Evolutionary conservation across 106 monocot genomes (phyloP).

Genomic region (Gastrodia elata): DNA sequence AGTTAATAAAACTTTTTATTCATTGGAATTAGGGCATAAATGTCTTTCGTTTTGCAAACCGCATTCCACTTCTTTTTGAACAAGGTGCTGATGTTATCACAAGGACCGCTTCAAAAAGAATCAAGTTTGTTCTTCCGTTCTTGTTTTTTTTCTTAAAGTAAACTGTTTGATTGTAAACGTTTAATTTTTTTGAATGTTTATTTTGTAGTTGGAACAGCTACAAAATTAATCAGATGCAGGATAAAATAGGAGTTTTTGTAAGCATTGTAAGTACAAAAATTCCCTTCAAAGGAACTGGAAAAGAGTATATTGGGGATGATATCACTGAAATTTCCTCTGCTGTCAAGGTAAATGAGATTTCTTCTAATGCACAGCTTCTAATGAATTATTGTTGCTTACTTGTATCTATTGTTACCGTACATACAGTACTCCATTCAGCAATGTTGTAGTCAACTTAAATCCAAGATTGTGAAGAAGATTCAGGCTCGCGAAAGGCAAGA

Average conservation of each 20-base stretch:
- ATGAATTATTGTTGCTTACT: not conserved
- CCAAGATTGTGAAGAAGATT: slow-evolving; percentile 93
- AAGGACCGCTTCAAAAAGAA: slow-evolving; percentile 83
- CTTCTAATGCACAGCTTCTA: not conserved
- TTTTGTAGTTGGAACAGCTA: slow-evolving; percentile 83
- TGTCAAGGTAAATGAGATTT: slow-evolving; percentile 47
- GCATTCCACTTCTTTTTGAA: slow-evolving; percentile 97
- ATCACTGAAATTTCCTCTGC: slow-evolving; percentile 93
- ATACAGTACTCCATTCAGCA: slow-evolving; percentile 85
- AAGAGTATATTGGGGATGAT: slow-evolving; percentile 98
- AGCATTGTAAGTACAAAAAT: slow-evolving; percentile 99
- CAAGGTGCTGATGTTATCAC: slow-evolving; percentile 99
- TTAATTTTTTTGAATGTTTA: slow-evolving; percentile 4
- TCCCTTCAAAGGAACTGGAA: slow-evolving; percentile 98
- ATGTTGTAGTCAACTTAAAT: slow-evolving; percentile 88
- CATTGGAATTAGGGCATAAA: slow-evolving; percentile 61
- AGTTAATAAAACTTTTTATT: not conserved
- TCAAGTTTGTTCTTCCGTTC: slow-evolving; percentile 46
- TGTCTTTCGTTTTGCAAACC: slow-evolving; percentile 93
- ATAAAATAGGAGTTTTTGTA: slow-evolving; percentile 98
- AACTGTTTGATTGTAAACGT: not conserved
- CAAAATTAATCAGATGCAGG: slow-evolving; percentile 91
- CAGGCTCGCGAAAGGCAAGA: slow-evolving; percentile 91
- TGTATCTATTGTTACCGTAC: not conserved
- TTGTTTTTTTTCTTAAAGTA: not conserved